Conservation (phyloP, 441 rosid species). For the Theobroma grandiflorum region DNA sequence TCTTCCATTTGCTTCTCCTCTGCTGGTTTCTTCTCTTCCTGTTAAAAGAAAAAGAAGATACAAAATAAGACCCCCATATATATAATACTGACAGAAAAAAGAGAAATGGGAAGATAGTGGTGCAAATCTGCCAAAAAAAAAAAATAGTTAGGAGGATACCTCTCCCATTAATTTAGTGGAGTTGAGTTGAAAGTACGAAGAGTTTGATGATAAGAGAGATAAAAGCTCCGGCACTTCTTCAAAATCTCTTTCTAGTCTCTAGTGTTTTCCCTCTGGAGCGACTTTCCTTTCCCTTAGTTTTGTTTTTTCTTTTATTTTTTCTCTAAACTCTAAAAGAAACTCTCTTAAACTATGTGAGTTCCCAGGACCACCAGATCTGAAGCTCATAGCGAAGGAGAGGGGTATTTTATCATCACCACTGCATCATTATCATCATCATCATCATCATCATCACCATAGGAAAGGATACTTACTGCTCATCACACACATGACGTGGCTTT, state of each 20-base stretch:
- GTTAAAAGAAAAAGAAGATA: slow-evolving; percentile 10
- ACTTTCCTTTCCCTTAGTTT: not conserved
- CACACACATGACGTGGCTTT: slow-evolving; percentile 46
- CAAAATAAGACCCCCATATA: not conserved
- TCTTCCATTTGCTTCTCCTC: slow-evolving; percentile 56
- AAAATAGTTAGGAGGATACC: slow-evolving; percentile 31
- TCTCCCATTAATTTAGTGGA: slow-evolving; percentile 51
- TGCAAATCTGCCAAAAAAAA: not conserved
- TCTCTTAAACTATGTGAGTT: not conserved
- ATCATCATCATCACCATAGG: not conserved
- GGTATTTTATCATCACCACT: slow-evolving; percentile 5
- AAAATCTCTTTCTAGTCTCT: slow-evolving; percentile 2
- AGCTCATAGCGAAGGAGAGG: not conserved
- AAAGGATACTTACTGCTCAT: not conserved
- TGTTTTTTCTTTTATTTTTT: not conserved
- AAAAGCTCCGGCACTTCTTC: slow-evolving; percentile 23
- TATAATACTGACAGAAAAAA: not conserved
- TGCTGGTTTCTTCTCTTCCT: slow-evolving; percentile 75
- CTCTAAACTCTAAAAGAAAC: not conserved
- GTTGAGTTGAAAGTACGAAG: slow-evolving; percentile 20
- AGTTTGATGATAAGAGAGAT: slow-evolving; percentile 29
- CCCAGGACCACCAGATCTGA: slow-evolving; percentile 42
- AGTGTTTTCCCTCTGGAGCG: slow-evolving; percentile 22
- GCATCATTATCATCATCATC: slow-evolving; percentile 11
- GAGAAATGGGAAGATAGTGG: not conserved